A percentile compares a stretch with the other conserved stretches of the same genome.
phyloP scores from a whole-genome alignment of 176 grass and related monocot species.

The Puccinellia tenuiflora region DNA sequence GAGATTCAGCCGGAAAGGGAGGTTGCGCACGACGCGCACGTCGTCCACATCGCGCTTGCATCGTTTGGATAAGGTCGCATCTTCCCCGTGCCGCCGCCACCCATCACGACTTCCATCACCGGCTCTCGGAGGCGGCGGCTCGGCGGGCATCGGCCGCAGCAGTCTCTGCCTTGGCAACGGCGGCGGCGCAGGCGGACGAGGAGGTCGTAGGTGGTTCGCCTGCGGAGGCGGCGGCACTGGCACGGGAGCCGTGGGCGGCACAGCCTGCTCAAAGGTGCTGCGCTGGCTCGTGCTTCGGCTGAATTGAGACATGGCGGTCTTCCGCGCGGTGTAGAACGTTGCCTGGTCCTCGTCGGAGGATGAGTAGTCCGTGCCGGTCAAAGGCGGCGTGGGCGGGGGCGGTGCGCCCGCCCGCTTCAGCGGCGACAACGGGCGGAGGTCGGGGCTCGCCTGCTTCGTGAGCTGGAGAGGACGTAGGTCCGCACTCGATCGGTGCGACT shows the following conservation, averaged over 20 bases:
- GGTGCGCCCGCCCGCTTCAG: conserved; percentile 6
- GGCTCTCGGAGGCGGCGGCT: conserved; percentile 38
- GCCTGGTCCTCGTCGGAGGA: conserved; percentile 46
- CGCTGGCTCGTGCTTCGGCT: conserved; percentile 60
- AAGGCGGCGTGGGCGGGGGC: conserved; percentile 13
- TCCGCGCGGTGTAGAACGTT: conserved; percentile 49
- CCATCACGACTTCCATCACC: too few relatives aligned
- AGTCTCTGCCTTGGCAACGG: conserved; percentile 42
- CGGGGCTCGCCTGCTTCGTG: conserved; percentile 46
- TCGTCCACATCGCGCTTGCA: too few relatives aligned
- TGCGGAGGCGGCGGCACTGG: conserved; percentile 1
- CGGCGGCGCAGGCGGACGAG: conserved; percentile 31
- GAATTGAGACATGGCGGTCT: conserved; percentile 36
- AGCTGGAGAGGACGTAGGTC: conserved; percentile 53
- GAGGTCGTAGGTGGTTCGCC: background rate
- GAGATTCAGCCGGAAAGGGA: too few relatives aligned
- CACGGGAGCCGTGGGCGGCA: background rate
- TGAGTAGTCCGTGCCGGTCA: conserved; percentile 28
- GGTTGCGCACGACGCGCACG: too few relatives aligned
- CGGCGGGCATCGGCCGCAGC: conserved; percentile 35
- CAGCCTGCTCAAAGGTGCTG: conserved; percentile 33
- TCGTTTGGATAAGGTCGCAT: too few relatives aligned
- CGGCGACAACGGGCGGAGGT: conserved; percentile 60
- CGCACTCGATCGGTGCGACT: conserved; percentile 31
- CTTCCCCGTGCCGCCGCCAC: too few relatives aligned